phyloP scores from a whole-genome alignment of 257 asterid genomes.

The Salvia miltiorrhiza region DNA sequence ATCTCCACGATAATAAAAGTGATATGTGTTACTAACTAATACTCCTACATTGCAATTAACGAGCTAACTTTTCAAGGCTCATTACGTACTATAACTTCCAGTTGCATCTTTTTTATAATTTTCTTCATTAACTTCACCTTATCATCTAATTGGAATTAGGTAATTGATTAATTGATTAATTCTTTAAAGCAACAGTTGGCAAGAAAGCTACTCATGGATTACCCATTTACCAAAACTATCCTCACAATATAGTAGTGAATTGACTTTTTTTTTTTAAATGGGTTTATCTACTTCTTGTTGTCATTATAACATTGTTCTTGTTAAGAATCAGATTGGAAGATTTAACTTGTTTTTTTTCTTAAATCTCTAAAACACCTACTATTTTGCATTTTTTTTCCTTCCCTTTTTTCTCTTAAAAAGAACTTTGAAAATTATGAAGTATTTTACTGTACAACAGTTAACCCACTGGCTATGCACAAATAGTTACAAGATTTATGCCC shows the following conservation, averaged over 20 bases:
- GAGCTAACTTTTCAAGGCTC: neutral
- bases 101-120: neutral
- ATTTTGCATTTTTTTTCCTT: no score
- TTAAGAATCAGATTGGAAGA: neutral
- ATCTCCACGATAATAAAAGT: neutral
- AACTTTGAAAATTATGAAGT: neutral
- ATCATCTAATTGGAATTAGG: slow-evolving; percentile 32
- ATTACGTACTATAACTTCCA: neutral
- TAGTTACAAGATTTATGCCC: neutral
- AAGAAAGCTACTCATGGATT: slow-evolving; percentile 14
- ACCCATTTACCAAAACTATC: neutral
- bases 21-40: neutral
- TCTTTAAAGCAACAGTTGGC: slow-evolving; percentile 13
- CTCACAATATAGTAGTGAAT: neutral
- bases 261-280: no score
- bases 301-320: neutral
- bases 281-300: no score
- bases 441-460: slow-evolving; percentile 1
- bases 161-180: slow-evolving; percentile 4
- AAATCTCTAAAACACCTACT: neutral
- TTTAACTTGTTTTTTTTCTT: neutral
- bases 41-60: neutral
- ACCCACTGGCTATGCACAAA: neutral
- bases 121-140: slow-evolving; percentile 23
- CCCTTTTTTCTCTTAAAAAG: neutral